phyloP scores from a whole-genome alignment of 208 protist species.

The Trypanosoma lewisi region DNA sequence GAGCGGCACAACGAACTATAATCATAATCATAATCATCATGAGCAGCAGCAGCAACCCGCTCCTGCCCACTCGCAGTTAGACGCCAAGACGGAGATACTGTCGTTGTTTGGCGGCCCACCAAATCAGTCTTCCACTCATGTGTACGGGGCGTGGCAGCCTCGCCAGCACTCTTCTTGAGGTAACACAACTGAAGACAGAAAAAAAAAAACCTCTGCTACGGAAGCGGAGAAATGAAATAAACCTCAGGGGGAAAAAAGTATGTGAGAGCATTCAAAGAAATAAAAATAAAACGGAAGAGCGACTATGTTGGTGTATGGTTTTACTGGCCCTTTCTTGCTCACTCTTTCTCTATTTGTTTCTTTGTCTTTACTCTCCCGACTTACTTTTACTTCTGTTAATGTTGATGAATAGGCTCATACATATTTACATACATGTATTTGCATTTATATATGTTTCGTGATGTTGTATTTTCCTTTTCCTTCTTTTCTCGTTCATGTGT shows the following conservation, averaged over 20 bases:
- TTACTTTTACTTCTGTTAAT: conserved; percentile 17
- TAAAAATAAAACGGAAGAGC: background rate
- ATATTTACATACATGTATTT: conserved; percentile 7
- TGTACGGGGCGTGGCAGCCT: conserved; percentile 52
- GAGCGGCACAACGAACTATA: background rate
- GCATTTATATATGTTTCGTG: background rate
- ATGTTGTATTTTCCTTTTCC: background rate
- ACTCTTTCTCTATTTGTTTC: conserved; percentile 9
- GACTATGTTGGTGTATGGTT: too few relatives aligned
- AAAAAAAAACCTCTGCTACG: background rate
- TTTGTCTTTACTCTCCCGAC: background rate
- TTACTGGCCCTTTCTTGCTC: background rate
- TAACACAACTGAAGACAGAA: background rate
- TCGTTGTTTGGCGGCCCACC: conserved; percentile 42
- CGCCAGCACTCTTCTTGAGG: conserved; percentile 10
- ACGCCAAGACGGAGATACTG: conserved; percentile 57
- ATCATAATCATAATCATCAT: background rate
- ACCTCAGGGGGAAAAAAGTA: background rate
- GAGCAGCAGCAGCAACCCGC: background rate
- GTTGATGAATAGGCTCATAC: conserved; percentile 3
- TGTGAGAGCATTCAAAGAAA: background rate
- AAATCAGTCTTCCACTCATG: conserved; percentile 3
- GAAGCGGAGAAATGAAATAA: conserved; percentile 2
- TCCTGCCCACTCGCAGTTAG: background rate
- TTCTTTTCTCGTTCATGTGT: too few relatives aligned